These are phyloP conservation scores for Fulvia fulva DNA, from an alignment of 2,329 filamentous ascomycete species.

Conservation along the genomic window DNA sequence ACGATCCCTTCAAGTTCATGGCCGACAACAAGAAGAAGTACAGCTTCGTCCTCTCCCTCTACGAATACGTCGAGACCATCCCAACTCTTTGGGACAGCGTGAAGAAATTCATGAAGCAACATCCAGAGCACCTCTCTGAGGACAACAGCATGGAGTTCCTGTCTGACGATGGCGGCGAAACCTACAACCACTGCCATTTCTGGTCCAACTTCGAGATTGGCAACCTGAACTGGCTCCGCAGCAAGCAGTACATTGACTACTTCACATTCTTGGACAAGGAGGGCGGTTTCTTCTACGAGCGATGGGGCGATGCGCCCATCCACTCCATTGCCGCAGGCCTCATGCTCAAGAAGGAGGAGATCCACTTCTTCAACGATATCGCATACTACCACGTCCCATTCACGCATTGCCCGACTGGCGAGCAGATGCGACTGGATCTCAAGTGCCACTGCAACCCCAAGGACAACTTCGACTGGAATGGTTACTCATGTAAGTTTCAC, in stretches of 20 bases:
- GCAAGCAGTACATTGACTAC: constrained; percentile 82
- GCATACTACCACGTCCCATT: constrained; percentile 98
- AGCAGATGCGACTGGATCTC: constrained; percentile 76
- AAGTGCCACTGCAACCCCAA: constrained; percentile 93
- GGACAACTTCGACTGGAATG: constrained; percentile 99
- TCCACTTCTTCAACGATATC: constrained; percentile 99
- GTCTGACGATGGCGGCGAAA: constrained; percentile 84
- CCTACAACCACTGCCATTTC: constrained; percentile 97
- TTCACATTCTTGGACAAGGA: constrained; percentile 84
- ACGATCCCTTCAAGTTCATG: constrained; percentile 97
- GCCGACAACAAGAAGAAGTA: constrained; percentile 96
- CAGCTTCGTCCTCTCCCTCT: constrained; percentile 90
- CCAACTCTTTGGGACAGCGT: constrained; percentile 91
- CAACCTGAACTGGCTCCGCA: constrained; percentile 88
- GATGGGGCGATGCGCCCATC: constrained; percentile 95
- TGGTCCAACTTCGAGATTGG: constrained; percentile 99
- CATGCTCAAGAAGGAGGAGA: constrained; percentile 84
- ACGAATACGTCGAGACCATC: constrained; percentile 96
- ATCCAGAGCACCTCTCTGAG: constrained; percentile 80
- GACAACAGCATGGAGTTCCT: constrained; percentile 88
- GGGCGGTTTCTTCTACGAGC: constrained; percentile 97
- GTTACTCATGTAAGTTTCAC: constrained; percentile 78
- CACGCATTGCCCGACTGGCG: constrained; percentile 91
- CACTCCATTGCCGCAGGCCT: constrained; percentile 93
- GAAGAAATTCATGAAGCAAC: constrained; percentile 87